Evolutionary conservation across 2,329 filamentous ascomycete species (phyloP).

Genomic region (Penicillium brasilianum): DNA sequence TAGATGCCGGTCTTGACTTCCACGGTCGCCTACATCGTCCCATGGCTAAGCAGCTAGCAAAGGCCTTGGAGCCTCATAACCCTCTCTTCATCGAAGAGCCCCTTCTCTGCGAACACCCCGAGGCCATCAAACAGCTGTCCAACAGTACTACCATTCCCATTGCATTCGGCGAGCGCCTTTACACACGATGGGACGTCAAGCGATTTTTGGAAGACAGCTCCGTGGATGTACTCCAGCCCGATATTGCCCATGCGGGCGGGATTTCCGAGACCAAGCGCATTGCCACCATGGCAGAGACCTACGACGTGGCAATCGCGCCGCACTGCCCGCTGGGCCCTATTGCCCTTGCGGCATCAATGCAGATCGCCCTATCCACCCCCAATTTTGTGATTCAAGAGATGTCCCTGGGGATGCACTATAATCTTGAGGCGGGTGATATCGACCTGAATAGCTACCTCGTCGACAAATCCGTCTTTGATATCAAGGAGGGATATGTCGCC

Average conservation of each 20-base stretch:
- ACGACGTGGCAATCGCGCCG: conserved; percentile 74
- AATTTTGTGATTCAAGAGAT: conserved; percentile 80
- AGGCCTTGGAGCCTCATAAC: conserved; percentile 67
- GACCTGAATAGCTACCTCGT: conserved; percentile 71
- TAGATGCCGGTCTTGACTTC: conserved; percentile 79
- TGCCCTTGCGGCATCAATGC: conserved; percentile 71
- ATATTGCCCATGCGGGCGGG: conserved; percentile 72
- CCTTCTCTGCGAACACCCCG: conserved; percentile 70
- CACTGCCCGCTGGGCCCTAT: conserved; percentile 77
- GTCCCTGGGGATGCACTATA: conserved; percentile 81
- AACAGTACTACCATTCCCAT: conserved; percentile 72
- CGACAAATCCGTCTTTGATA: conserved; percentile 68
- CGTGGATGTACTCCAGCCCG: conserved; percentile 75
- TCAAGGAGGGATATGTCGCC: conserved; percentile 68
- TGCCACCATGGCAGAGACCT: conserved; percentile 72
- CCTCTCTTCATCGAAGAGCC: conserved; percentile 79
- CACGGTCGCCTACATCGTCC: conserved; percentile 77
- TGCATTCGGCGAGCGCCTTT: conserved; percentile 73
- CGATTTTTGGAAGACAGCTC: conserved; percentile 71
- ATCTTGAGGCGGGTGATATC: conserved; percentile 63
- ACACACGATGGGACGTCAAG: conserved; percentile 74
- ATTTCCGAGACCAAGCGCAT: conserved; percentile 74
- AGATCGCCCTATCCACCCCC: conserved; percentile 65
- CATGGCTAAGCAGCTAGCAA: conserved; percentile 78
- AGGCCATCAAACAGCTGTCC: conserved; percentile 67